These are phyloP conservation scores for Volvox reticuliferus DNA, from an alignment of 139 green algal genomes.

Conservation along the genomic window DNA sequence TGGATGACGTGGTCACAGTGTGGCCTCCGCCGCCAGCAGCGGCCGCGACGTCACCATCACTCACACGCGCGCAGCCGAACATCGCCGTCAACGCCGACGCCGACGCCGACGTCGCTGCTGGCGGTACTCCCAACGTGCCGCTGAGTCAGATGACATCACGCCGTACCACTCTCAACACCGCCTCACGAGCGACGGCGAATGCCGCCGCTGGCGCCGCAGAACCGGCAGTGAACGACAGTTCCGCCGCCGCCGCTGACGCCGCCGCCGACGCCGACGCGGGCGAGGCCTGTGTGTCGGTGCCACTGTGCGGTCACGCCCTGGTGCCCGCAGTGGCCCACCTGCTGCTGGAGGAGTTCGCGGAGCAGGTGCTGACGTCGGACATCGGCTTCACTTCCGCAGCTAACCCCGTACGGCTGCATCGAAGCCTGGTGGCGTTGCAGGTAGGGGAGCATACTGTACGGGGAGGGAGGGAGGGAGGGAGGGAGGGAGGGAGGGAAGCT, in stretches of 20 bases:
- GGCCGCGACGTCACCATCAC: neutral
- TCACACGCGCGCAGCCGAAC: no score
- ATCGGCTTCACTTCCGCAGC: slow-evolving; percentile 42
- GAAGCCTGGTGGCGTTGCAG: slow-evolving; percentile 40
- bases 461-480: neutral
- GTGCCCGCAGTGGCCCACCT: neutral
- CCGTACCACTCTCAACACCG: neutral
- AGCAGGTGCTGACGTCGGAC: slow-evolving; percentile 27
- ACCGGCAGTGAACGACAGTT: neutral
- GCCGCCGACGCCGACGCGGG: no score
- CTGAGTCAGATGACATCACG: no score
- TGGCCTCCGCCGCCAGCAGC: no score
- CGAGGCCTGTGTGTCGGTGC: neutral
- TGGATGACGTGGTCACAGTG: no score
- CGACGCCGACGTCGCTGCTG: no score
- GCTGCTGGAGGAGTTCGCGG: slow-evolving; percentile 45
- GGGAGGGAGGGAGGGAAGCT: neutral
- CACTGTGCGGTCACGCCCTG: neutral
- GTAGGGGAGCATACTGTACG: neutral
- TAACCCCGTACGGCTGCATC: slow-evolving; percentile 39
- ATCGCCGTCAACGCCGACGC: neutral
- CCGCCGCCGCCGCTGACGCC: neutral
- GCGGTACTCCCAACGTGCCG: no score
- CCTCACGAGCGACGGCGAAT: neutral
- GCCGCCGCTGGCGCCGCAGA: no score